A percentile compares a stretch with the other conserved stretches of the same genome.
These are phyloP conservation scores for Akanthomyces dipterigenus DNA, from an alignment of 2,329 filamentous ascomycete genomes.

Conservation along the genomic window DNA sequence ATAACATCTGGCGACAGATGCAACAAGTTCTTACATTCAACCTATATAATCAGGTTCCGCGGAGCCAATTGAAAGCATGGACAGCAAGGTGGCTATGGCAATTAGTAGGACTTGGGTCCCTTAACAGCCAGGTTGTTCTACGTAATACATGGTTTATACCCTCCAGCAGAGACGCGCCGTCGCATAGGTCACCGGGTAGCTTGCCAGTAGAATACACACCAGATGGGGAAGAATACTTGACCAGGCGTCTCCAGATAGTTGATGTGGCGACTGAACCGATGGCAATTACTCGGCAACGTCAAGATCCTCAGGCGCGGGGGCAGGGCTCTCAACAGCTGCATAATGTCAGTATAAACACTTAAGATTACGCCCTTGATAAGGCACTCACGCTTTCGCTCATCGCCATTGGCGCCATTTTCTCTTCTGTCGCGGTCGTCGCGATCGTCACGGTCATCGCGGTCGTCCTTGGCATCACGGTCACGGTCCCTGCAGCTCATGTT, in stretches of 20 bases:
- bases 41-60: constrained; percentile 6
- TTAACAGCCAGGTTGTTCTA: constrained; percentile 2
- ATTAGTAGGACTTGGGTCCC: background rate
- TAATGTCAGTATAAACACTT: constrained; percentile 22
- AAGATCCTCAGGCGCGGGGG: constrained; percentile 84
- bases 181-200: background rate
- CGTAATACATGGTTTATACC: constrained; percentile 10
- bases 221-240: constrained; percentile 7
- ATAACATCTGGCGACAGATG: background rate
- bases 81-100: constrained; percentile 3
- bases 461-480: constrained; percentile 53
- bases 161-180: background rate
- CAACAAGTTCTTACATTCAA: constrained; percentile 6
- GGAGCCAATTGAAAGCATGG: constrained; percentile 6
- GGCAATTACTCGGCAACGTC: constrained; percentile 74
- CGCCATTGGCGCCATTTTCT: constrained; percentile 73
- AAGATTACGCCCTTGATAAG: background rate
- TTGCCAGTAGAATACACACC: background rate
- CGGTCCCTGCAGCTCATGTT: constrained; percentile 34
- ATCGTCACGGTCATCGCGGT: constrained; percentile 54
- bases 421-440: constrained; percentile 57
- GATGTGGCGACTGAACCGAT: constrained; percentile 10
- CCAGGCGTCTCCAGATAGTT: background rate
- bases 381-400: constrained; percentile 77
- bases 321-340: constrained; percentile 65